phyloP scores from a whole-genome alignment of 495 filamentous ascomycete genomes.

The Aspergillus sparsus region DNA sequence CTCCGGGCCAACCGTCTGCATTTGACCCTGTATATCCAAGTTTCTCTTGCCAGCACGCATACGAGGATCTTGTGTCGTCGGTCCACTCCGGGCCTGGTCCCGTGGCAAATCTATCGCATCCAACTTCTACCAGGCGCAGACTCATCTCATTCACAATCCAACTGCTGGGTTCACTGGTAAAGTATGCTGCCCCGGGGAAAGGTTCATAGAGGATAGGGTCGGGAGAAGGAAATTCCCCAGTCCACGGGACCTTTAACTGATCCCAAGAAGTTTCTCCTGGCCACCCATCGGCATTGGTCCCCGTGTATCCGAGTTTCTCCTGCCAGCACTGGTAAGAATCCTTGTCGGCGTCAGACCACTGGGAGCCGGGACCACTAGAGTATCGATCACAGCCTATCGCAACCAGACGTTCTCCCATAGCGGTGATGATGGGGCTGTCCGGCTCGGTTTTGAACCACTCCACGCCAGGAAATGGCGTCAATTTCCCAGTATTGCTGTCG shows the following conservation, averaged over 20 bases:
- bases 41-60: not conserved
- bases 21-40: not conserved
- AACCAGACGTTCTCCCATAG: slow-evolving; percentile 9
- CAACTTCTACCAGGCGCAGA: not conserved
- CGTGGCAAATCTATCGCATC: not conserved
- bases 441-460: slow-evolving; percentile 10
- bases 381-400: slow-evolving; percentile 1
- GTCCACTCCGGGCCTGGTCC: not conserved
- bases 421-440: slow-evolving; percentile 2
- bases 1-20: not conserved
- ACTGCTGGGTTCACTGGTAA: not conserved
- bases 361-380: not conserved
- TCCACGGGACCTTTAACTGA: slow-evolving; percentile 2
- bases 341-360: slow-evolving; percentile 1
- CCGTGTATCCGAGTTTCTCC: slow-evolving; percentile 13
- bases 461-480: slow-evolving; percentile 2
- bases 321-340: slow-evolving; percentile 11
- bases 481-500: too few species aligned
- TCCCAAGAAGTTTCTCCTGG: slow-evolving; percentile 2
- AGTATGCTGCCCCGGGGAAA: not conserved
- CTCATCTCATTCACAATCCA: not conserved
- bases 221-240: not conserved
- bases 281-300: slow-evolving; percentile 10
- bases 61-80: not conserved
- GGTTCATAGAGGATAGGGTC: not conserved